Evolutionary conservation across 164 flowering plant species (phyloP), one percentile per base, ranked within the genome.

Genomic region (Liquidambar formosana): DNA sequence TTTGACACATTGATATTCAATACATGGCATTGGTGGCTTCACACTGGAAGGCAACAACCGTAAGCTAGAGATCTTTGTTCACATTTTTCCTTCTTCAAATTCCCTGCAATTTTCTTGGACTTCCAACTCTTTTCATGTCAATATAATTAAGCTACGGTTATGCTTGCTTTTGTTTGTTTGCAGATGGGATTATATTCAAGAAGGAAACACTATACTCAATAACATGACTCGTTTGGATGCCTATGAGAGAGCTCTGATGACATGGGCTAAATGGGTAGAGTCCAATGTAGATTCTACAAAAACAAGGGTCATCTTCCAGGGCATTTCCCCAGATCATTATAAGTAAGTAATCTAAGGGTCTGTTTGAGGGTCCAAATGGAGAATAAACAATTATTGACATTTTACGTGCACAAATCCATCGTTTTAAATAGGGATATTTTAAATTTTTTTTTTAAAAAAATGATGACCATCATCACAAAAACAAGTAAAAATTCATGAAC

Each of bases 11-110:
- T 86, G 70, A 73, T 86, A 21, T 86, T 86, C 65, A 76, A 86
- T 61, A 45, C 89, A 0, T 75, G 82, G 84, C 80, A 83, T 62
- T 81, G 83, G 84, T 83, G 84, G 86, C 73, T 79, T 63, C 86
- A 81, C 60, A 71, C 73, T 0, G 84, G 81, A 57, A 59, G 78
- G 25, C 70, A 73, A 41, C 86, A 81, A 66, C 73, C 80, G 84
- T 78, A 60, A 10, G n/a, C n/a, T n/a, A n/a, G n/a, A n/a, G 77
- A 53, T 21, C 43, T 64, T 2, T 6, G 2, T 33, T 33, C 4
- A 33, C 6, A 33, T 33, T 33, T 6, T 2, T 33, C 1, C 21
- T 51, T 25, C 3, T n/a, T n/a, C n/a, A n/a, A n/a, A n/a, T n/a
- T n/a, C n/a, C n/a, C n/a, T n/a, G n/a, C n/a, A n/a, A n/a, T n/a